Base-by-base conservation (phyloP, 495 filamentous ascomycete species). In the Penicillium goetzii region DNA sequence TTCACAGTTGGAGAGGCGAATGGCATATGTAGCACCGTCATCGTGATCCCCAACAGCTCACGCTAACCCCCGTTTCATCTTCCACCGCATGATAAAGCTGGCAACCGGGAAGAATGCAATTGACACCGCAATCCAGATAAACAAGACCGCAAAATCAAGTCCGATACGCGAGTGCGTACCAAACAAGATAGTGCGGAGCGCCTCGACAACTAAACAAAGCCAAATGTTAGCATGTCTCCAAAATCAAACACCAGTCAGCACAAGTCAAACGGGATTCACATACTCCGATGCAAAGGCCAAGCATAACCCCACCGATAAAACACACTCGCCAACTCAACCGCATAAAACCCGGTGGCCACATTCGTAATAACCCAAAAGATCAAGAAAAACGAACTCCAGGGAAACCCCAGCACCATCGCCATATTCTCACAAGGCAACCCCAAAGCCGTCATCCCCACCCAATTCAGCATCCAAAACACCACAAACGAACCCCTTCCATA, bases 291-390 rank as follows among this genome's bases (percentile, higher is more conserved):
- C 71, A 91, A 74, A n/a, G 88, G 88, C 87, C 88, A 90, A 10
- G 85, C 88, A 76, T 88, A 89, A 0, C 88, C 89, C 86, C 88
- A 91, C 2, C 72, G 66, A 71, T 86, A 91, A 71, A 90, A 89
- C 0, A 71, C 73, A 1, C 85, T 82, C 9, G 84, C 83, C 23
- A 91, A 60, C 34, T 83, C 83, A 28, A 91, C 67, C 1, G 80
- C 67, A 74, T 91, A 89, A 72, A 92, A 91, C 0, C 80, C 78
- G 0, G 86, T 89, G 0, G 81, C 72, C 4, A 90, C 87, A 69
- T 91, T 91, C 3, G 84, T 87, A 56, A 91, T 89, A 30, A 91
- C 86, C 89, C 88, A 91, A 69, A 91, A 91, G 61, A 92, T 89
- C 4, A 92, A 71, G 82, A 89, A 91, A 17, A 90, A 74, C 1